Conservation (phyloP, 2,329 filamentous ascomycete genomes). For the Macrophomina pseudophaseolina region DNA sequence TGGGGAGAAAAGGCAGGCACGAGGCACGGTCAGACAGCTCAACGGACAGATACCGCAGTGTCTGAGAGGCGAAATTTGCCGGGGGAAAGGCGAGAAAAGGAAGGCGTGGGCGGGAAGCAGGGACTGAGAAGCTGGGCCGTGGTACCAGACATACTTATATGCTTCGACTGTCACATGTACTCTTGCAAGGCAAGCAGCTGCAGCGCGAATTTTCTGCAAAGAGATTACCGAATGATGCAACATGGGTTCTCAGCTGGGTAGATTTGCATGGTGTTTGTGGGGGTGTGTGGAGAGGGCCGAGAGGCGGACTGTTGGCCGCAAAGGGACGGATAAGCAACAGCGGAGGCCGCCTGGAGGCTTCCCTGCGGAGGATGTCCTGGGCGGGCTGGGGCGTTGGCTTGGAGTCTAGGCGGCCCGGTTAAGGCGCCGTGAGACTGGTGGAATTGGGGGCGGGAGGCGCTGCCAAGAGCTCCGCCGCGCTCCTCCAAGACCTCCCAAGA, state of each 20-base stretch:
- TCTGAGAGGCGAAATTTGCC: not conserved
- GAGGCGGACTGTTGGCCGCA: conserved; percentile 11
- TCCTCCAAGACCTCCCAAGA: conserved; percentile 5
- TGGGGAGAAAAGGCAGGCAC: not conserved
- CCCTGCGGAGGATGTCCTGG: conserved; percentile 21
- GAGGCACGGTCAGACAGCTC: not conserved
- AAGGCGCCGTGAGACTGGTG: conserved; percentile 7
- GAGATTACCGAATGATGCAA: conserved; percentile 18
- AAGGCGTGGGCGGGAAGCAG: not conserved
- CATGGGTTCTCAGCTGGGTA: not conserved
- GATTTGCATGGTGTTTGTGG: conserved; percentile 19
- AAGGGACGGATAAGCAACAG: conserved; percentile 18
- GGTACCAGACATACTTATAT: conserved; percentile 5
- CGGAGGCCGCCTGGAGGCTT: conserved; percentile 14
- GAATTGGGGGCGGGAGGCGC: conserved; percentile 8
- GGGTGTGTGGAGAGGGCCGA: conserved; percentile 18
- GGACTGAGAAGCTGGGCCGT: not conserved
- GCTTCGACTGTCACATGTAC: not conserved
- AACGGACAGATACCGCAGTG: not conserved
- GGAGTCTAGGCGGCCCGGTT: conserved; percentile 3
- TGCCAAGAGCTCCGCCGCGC: conserved; percentile 21
- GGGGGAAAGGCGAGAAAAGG: not conserved
- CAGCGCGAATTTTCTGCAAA: conserved; percentile 17
- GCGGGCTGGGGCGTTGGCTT: conserved; percentile 16
- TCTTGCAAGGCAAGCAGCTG: conserved; percentile 9